phyloP scores from a whole-genome alignment of 169 alveolate genomes.

The Plasmodium gaboni region DNA sequence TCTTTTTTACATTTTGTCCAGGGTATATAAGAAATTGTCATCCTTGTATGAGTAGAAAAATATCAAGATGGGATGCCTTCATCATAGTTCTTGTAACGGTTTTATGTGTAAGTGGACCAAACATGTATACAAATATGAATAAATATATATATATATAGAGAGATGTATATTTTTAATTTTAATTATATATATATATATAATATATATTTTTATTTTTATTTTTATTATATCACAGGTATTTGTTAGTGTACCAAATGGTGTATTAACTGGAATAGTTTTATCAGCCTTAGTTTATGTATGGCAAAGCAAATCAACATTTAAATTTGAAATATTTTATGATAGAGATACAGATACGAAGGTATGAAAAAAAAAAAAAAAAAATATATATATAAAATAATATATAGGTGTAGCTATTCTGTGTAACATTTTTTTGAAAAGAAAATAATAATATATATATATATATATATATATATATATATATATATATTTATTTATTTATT shows the following conservation, averaged over 20 bases:
- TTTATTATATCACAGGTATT: constrained; percentile 51
- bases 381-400: neutral
- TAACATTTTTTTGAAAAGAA: neutral
- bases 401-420: neutral
- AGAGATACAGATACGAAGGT: constrained; percentile 85
- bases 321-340: constrained; percentile 86
- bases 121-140: too few species aligned
- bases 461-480: neutral
- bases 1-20: constrained; percentile 85
- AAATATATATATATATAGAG: neutral
- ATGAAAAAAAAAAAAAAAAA: neutral
- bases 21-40: constrained; percentile 81
- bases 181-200: neutral
- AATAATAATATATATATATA: neutral
- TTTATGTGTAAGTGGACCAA: constrained; percentile 76
- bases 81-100: constrained; percentile 86
- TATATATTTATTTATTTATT: neutral
- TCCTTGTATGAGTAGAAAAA: constrained; percentile 85
- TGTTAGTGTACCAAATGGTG: constrained; percentile 85
- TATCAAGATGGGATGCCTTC: constrained; percentile 87
- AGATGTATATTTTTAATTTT: neutral
- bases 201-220: neutral
- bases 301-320: constrained; percentile 87
- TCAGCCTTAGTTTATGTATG: constrained; percentile 89
- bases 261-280: constrained; percentile 82